These are phyloP conservation scores for Xylaria sp. DNA, from an alignment of 2,329 filamentous ascomycete species.

Conservation along the genomic window DNA sequence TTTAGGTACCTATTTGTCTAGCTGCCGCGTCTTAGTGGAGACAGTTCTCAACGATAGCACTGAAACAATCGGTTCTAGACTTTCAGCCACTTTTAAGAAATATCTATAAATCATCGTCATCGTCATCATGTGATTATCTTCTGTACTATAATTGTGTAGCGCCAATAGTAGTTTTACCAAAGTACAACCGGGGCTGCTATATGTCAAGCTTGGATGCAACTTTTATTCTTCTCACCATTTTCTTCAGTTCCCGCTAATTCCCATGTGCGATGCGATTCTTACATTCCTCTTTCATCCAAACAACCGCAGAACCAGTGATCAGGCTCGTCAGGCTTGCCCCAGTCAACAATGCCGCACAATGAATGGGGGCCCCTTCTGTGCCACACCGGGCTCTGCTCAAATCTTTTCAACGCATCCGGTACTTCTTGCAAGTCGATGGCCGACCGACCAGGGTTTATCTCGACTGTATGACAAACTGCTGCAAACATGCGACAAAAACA, in stretches of 20 bases:
- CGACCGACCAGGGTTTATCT: slow-evolving; percentile 18
- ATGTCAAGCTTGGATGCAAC: not conserved
- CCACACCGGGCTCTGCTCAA: slow-evolving; percentile 30
- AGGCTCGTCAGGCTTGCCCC: slow-evolving; percentile 5
- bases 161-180: not conserved
- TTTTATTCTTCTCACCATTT: not conserved
- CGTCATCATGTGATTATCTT: slow-evolving; percentile 26
- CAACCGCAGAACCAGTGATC: slow-evolving; percentile 3
- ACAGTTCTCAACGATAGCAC: slow-evolving; percentile 23
- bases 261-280: not conserved
- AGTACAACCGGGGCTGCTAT: not conserved
- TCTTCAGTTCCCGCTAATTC: not conserved
- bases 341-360: slow-evolving; percentile 25
- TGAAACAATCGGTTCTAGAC: slow-evolving; percentile 20
- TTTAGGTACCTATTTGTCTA: slow-evolving; percentile 1
- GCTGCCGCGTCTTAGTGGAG: slow-evolving; percentile 23
- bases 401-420: slow-evolving; percentile 1
- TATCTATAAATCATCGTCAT: not conserved
- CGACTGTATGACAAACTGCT: slow-evolving; percentile 28
- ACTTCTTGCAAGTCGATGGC: slow-evolving; percentile 16
- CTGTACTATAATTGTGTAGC: not conserved
- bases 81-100: slow-evolving; percentile 5
- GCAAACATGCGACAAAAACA: slow-evolving; percentile 28
- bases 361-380: slow-evolving; percentile 20
- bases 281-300: not conserved